Evolutionary conservation across 106 monocot species (phyloP).

Genomic region (Triglochin maritima): DNA sequence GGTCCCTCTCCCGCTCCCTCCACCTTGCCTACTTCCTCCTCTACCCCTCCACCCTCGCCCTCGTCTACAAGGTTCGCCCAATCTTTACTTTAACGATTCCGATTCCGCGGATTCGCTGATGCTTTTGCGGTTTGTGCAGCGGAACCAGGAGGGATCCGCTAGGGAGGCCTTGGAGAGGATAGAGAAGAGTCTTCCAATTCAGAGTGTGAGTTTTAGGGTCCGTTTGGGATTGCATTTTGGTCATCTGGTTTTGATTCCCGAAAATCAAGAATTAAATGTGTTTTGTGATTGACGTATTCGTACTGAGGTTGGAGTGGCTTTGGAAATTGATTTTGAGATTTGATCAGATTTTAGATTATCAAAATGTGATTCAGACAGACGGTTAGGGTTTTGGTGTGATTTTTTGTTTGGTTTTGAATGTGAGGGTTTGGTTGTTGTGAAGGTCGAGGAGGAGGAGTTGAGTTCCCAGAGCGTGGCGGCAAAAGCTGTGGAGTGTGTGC

Average conservation of each 20-base stretch:
- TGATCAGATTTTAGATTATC: not conserved
- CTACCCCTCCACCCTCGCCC: constrained; percentile 18
- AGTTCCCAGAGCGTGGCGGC: constrained; percentile 24
- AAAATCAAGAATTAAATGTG: not conserved
- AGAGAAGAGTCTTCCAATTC: constrained; percentile 2
- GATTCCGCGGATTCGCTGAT: not conserved
- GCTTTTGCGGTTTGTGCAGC: constrained; percentile 17
- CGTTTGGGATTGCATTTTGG: too few species aligned
- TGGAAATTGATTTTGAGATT: not conserved
- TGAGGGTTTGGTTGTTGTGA: not conserved
- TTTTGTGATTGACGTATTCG: not conserved
- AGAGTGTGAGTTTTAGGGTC: constrained; percentile 18
- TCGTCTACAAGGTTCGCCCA: constrained; percentile 34
- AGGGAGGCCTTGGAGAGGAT: constrained; percentile 29
- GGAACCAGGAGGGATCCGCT: constrained; percentile 25
- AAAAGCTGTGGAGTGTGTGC: constrained; percentile 41
- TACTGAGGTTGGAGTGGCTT: not conserved
- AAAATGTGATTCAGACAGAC: too few species aligned
- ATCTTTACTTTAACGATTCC: not conserved
- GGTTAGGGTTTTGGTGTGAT: not conserved
- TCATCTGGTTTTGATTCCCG: too few species aligned
- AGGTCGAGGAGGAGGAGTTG: constrained; percentile 36
- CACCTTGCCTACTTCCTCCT: constrained; percentile 38
- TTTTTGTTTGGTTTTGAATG: not conserved
- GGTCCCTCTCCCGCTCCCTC: constrained; percentile 38